Base-by-base conservation (phyloP, 2,329 filamentous ascomycete species). In the Ophiocordyceps australis region DNA sequence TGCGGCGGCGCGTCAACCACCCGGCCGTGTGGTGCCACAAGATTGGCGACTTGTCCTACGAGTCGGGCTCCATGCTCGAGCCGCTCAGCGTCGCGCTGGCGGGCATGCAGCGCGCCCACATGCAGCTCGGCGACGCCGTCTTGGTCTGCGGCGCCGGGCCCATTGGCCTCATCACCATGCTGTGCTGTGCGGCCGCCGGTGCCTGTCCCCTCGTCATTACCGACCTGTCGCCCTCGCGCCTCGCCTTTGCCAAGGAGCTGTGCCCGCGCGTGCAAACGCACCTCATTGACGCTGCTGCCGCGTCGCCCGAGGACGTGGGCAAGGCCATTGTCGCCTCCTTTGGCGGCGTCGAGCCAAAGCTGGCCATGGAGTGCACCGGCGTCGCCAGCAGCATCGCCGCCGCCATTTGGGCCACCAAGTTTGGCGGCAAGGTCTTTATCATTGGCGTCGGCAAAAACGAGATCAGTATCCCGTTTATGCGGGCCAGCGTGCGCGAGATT, bases 351-450 rank as follows among this genome's bases (percentile, higher is more conserved):
- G 80, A 92, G 54, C 83, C 86, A 1, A 66, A 74, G 12, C 58
- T 93, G 27, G 74, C 74, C 9, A 66, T 95, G 53, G 86, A 95
- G 54, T 95, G 86, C 59, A 95, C 89, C 0, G 89, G 89, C 26
- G 82, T 93, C 11, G 85, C 94, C 60, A 81, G 74, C 54, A 85
- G 76, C 49, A 78, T 95, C 42, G 70, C 72, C 5, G 65, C 79
- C 16, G 82, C 83, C 27, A 86, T 94, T 47, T 89, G 85, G 66
- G 74, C 80, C 8, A 70, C 78, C 47, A 91, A 86, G 56, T 95
- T 95, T 43, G 89, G 86, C 36, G 86, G 89, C 40, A 93, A 91
- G 55, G 86, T 95, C 28, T 95, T 95, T 46, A 77, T 95, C 35
- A 91, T 94, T 37, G 86, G 86, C 21, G 85, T 95, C 3, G 89